Evolutionary conservation across 2,329 filamentous ascomycete species (phyloP).

Genomic region (Massarina eburnea): DNA sequence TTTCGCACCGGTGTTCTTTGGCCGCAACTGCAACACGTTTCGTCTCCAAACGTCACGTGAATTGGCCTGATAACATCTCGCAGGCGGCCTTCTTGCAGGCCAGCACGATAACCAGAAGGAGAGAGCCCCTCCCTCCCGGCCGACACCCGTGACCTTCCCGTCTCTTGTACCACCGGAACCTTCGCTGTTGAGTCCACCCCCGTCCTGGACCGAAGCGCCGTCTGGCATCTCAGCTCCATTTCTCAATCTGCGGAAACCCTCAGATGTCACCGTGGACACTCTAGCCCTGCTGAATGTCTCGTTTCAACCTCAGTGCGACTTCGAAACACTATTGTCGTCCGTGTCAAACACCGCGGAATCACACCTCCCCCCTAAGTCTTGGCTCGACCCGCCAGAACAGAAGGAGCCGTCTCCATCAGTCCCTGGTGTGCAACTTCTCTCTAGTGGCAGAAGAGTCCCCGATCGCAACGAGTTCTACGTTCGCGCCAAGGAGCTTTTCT

Average conservation of each 20-base stretch:
- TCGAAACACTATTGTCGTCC: conserved; percentile 43
- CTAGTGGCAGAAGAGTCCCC: conserved; percentile 53
- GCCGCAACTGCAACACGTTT: conserved; percentile 28
- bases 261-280: conserved; percentile 45
- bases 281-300: conserved; percentile 48
- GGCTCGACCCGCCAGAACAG: conserved; percentile 31
- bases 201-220: conserved; percentile 37
- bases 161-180: conserved; percentile 44
- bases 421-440: conserved; percentile 38
- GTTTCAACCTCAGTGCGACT: conserved; percentile 37
- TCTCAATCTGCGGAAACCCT: conserved; percentile 42
- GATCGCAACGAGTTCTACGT: conserved; percentile 52
- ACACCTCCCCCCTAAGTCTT: conserved; percentile 44
- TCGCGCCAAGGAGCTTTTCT: conserved; percentile 53
- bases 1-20: conserved; percentile 20
- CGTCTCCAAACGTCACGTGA: conserved; percentile 27
- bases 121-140: conserved; percentile 51
- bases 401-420: conserved; percentile 26
- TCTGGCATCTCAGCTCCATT: conserved; percentile 50
- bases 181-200: conserved; percentile 22
- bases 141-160: conserved; percentile 57
- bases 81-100: conserved; percentile 42
- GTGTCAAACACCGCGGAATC: conserved; percentile 35
- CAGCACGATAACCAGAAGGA: conserved; percentile 43
- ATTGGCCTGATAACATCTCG: conserved; percentile 30